Conservation (phyloP, 129 eudicot genomes). For the Chrysanthemum makinoi region DNA sequence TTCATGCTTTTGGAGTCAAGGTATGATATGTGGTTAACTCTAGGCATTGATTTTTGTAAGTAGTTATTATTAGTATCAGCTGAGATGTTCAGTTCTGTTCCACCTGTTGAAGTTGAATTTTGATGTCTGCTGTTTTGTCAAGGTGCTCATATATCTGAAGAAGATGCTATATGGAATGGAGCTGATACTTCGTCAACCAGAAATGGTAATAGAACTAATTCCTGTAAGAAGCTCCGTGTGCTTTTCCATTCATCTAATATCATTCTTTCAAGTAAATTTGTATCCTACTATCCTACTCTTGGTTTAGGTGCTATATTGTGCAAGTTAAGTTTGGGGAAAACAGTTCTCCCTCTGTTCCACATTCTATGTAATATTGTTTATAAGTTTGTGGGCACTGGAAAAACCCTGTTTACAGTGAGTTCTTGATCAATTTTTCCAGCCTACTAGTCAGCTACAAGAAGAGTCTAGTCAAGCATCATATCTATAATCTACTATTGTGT, state of each 20-base stretch:
- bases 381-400: too few species aligned
- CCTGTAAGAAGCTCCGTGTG: background rate
- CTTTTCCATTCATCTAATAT: background rate
- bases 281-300: conserved; percentile 1
- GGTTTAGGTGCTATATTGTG: background rate
- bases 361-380: background rate
- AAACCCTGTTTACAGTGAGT: too few species aligned
- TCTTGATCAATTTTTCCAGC: too few species aligned
- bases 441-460: too few species aligned
- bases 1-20: conserved; percentile 59
- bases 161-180: conserved; percentile 35
- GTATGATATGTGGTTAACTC: conserved; percentile 14
- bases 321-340: background rate
- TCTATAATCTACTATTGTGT: too few species aligned
- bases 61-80: conserved; percentile 5
- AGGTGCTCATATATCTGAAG: conserved; percentile 27
- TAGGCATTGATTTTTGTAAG: conserved; percentile 2
- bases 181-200: conserved; percentile 20
- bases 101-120: conserved; percentile 18
- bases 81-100: conserved; percentile 16
- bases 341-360: background rate
- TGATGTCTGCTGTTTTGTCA: conserved; percentile 14
- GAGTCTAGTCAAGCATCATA: too few species aligned
- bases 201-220: conserved; percentile 35
- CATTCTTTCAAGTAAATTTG: background rate